phyloP scores from a whole-genome alignment of 2,329 filamentous ascomycete species.

The Aspergillus fumigatus region DNA sequence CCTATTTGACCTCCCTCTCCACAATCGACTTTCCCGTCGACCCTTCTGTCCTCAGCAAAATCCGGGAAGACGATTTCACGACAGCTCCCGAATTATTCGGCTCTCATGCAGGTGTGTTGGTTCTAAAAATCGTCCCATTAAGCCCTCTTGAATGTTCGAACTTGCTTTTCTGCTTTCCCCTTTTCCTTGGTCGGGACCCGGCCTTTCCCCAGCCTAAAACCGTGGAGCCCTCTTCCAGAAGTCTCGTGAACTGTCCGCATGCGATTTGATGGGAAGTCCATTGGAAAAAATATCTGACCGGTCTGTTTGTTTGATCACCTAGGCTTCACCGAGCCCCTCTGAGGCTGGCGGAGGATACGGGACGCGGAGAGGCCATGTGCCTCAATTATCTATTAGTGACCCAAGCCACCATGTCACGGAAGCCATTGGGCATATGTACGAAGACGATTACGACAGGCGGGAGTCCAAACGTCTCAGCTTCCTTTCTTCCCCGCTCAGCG shows the following conservation, averaged over 20 bases:
- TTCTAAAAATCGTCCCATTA: background rate
- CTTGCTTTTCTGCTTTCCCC: conserved; percentile 1
- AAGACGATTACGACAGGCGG: conserved; percentile 61
- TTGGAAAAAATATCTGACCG: conserved; percentile 7
- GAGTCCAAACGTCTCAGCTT: conserved; percentile 71
- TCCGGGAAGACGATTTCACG: conserved; percentile 18
- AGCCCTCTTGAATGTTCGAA: conserved; percentile 3
- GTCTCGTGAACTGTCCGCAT: background rate
- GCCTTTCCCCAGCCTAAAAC: background rate
- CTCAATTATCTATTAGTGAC: conserved; percentile 71
- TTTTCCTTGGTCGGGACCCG: background rate
- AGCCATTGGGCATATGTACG: conserved; percentile 86
- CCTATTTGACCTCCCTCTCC: conserved; percentile 25
- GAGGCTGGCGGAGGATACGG: conserved; percentile 45
- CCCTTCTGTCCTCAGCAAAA: conserved; percentile 22
- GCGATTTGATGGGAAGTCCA: background rate
- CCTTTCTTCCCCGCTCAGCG: conserved; percentile 49
- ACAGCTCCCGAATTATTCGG: conserved; percentile 26
- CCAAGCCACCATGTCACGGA: conserved; percentile 92
- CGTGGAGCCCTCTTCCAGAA: background rate
- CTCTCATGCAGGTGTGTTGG: conserved; percentile 36
- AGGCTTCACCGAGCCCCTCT: conserved; percentile 41
- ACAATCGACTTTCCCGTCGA: conserved; percentile 20
- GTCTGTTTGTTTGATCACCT: conserved; percentile 2
- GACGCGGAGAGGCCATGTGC: conserved; percentile 53